Percentiles rank a stretch among this genome's conserved stretches.
phyloP scores from a whole-genome alignment of 495 filamentous ascomycete genomes.

The Penicillium canescens region DNA sequence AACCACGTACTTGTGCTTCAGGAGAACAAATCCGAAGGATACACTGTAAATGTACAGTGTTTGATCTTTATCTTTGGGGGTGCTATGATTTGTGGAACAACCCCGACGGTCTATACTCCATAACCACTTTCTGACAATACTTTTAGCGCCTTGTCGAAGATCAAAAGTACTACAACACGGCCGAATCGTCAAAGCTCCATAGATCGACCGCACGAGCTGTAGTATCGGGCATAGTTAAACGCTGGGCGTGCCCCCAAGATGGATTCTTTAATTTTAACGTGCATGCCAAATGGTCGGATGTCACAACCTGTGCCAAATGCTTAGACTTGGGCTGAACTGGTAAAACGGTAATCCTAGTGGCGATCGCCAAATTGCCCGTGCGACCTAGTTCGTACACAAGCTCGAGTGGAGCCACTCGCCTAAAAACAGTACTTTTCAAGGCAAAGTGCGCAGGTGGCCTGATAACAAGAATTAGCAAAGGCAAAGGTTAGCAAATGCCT shows the following conservation, averaged over 20 bases:
- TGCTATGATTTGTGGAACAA: constrained; percentile 13
- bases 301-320: neutral
- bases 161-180: neutral
- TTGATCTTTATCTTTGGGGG: no score
- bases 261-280: constrained; percentile 27
- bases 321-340: no score
- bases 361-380: constrained; percentile 32
- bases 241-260: constrained; percentile 20
- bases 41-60: no score
- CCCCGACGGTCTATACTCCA: neutral
- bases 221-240: constrained; percentile 14
- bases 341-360: constrained; percentile 38
- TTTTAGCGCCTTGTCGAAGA: neutral
- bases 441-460: neutral
- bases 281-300: neutral
- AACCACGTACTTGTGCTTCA: no score
- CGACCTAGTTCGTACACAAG: constrained; percentile 12
- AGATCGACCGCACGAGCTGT: no score
- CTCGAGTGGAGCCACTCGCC: constrained; percentile 5
- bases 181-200: no score
- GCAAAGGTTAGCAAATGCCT: constrained; percentile 1
- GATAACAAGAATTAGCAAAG: neutral
- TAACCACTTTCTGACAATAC: neutral
- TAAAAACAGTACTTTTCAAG: neutral
- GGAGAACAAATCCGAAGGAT: no score